Evolutionary conservation across 768 basidiomycete genomes (phyloP).

Genomic region (Suillus cothurnatus): DNA sequence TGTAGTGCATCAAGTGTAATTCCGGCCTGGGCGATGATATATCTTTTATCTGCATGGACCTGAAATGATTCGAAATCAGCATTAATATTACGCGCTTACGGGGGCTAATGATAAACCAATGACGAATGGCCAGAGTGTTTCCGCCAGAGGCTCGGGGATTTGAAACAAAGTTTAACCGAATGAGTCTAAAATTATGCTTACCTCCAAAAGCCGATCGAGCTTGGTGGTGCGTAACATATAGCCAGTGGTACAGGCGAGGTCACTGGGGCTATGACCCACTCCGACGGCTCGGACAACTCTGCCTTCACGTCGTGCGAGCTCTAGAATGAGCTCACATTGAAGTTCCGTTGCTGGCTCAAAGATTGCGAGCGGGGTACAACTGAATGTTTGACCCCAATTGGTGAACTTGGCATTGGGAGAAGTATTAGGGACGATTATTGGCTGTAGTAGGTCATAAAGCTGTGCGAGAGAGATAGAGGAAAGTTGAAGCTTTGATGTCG

Average conservation of each 20-base stretch:
- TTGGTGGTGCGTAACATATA: conserved; percentile 83
- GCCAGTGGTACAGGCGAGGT: conserved; percentile 87
- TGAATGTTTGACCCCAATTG: conserved; percentile 89
- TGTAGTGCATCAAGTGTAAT: conserved; percentile 80
- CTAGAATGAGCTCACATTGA: conserved; percentile 75
- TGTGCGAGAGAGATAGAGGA: conserved; percentile 44
- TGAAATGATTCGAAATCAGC: conserved; percentile 31
- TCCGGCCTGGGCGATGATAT: conserved; percentile 75
- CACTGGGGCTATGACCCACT: conserved; percentile 91
- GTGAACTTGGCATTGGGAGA: conserved; percentile 53
- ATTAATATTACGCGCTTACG: conserved; percentile 4
- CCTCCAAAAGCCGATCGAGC: conserved; percentile 75
- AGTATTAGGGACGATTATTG: conserved; percentile 51
- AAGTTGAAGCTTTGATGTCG: conserved; percentile 32
- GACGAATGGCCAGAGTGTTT: conserved; percentile 7
- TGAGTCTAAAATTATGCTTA: conserved; percentile 42
- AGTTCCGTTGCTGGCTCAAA: conserved; percentile 74
- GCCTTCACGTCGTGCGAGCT: conserved; percentile 74
- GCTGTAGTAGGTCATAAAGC: conserved; percentile 56
- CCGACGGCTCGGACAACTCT: conserved; percentile 81
- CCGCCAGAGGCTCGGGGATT: conserved; percentile 6
- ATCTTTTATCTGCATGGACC: conserved; percentile 70
- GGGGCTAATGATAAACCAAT: conserved; percentile 5
- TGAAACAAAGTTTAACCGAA: conserved; percentile 17
- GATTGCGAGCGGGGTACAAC: conserved; percentile 64